Evolutionary conservation across 2,329 filamentous ascomycete genomes (phyloP), one percentile per base, ranked within the genome.

Genomic region (Aspergillus hiratsukae): DNA sequence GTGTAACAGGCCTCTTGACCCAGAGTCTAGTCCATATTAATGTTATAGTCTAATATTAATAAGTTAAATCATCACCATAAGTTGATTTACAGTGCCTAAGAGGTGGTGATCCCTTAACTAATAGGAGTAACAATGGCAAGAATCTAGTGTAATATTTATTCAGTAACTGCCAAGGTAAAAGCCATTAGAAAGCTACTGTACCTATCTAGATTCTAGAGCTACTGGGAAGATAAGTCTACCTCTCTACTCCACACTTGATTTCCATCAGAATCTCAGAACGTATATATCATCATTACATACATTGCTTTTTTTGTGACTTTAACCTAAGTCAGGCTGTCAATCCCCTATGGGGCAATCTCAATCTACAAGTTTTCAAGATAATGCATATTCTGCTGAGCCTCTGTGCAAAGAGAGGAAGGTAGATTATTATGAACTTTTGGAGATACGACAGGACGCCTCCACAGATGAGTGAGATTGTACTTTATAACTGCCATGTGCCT

Each of bases 371-470:
- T 61, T 62, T 27, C 58, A 63, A 31, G 61, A 64, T 41, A 61
- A 54, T 48, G 57, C 61, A 23, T 62, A 60, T 46, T 41, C 63
- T 19, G 51, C 59, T 37, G 63, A 61, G 31, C 52, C 62, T 5
- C 57, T 63, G n/a, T 37, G 58, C 17, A 63, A 64, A 23, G 60
- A 61, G 43, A 73, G 61, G 48, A 74, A 73, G 53, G 64, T 65
- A 3, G 76, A 78, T 56, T 78, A 78, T 74, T 97, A 97, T 75
- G 88, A 94, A 65, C 80, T 97, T 37, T 82, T 97, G 4, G 86
- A 82, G 5, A 78, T 97, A 17, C 84, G 89, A 60, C 81, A 85
- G 58, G 80, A 83, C 59, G 91, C 91, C 35, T 86, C 86, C 5
- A 88, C 92, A 48, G 89, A 95, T 55, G 92, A 97, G 87, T 28